phyloP scores from a whole-genome alignment of 1,284 basidiomycete genomes.

The Rhodotorula sp. region DNA sequence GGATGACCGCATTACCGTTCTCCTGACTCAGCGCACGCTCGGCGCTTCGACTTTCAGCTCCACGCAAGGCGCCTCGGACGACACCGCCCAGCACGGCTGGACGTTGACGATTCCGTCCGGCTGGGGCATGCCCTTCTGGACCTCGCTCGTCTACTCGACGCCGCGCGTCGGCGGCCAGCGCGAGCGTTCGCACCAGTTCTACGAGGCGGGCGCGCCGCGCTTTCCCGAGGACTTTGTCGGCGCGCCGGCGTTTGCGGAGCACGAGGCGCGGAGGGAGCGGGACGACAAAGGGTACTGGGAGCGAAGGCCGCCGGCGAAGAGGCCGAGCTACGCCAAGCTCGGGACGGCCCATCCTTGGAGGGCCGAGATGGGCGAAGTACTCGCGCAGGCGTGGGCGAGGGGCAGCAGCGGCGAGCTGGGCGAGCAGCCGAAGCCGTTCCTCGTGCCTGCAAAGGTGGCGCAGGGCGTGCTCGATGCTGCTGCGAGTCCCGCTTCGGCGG shows the following conservation, averaged over 20 bases:
- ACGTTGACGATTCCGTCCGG: constrained; percentile 74
- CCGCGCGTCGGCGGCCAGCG: constrained; percentile 77
- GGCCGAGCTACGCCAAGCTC: constrained; percentile 68
- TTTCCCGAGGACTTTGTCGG: constrained; percentile 81
- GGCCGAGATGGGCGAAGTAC: constrained; percentile 63
- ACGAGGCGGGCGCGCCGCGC: constrained; percentile 69
- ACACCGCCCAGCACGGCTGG: constrained; percentile 63
- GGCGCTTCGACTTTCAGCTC: constrained; percentile 49
- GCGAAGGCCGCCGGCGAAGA: constrained; percentile 78
- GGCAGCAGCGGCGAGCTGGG: not conserved
- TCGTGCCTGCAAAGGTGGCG: constrained; percentile 7
- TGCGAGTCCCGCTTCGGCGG: rapidly evolving
- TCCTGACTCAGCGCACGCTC: constrained; percentile 78
- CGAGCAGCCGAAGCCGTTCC: constrained; percentile 2
- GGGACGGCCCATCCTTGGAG: constrained; percentile 62
- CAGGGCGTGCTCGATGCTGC: not conserved
- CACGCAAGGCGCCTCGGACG: constrained; percentile 20
- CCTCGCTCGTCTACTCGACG: constrained; percentile 74
- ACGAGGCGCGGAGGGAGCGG: constrained; percentile 55
- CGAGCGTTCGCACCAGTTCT: constrained; percentile 71
- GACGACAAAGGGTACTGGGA: constrained; percentile 68
- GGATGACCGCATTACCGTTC: constrained; percentile 76
- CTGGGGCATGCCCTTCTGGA: constrained; percentile 84
- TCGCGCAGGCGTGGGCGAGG: not conserved
- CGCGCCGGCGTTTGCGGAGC: constrained; percentile 57